Evolutionary conservation across 2,329 filamentous ascomycete genomes (phyloP), one percentile per base, ranked within the genome.

Genomic region (Ophioceras dolichostomum): DNA sequence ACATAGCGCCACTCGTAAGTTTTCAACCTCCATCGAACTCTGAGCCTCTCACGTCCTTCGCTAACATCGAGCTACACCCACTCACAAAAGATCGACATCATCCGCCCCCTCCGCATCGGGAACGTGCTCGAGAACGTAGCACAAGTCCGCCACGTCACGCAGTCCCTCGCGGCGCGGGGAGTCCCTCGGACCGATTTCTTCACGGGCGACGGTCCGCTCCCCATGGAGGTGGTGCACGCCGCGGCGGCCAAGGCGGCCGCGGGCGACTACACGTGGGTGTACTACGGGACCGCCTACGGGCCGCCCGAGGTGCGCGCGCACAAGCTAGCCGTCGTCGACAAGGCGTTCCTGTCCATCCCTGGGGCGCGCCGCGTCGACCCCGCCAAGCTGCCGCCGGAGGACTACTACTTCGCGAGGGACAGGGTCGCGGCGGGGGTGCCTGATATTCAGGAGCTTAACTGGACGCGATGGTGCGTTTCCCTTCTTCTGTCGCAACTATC

Each of bases 1-100:
- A 71, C 41, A 57, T 72, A 7, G 52, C 61, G 9, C 54, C 64
- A 29, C 55, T 65, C 27, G 57, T 68, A 45, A 41, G 43, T n/a
- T n/a, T n/a, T n/a, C n/a, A n/a, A n/a, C n/a, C n/a, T n/a, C n/a
- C n/a, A n/a, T 30, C 32, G 13, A 16, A 14, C 10, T 14, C 12
- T 22, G 12, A 19, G 20, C 6, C 9, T 14, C 26, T n/a, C n/a
- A n/a, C n/a, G n/a, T n/a, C n/a, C n/a, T n/a, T n/a, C n/a, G n/a
- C n/a, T n/a, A n/a, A n/a, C n/a, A n/a, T n/a, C n/a, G n/a, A n/a
- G n/a, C n/a, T n/a, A 26, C 22, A 7, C 38, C n/a, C 24, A 37
- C 21, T 40, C 28, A 38, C 7, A 26, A 26, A 26, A 58, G 52
- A 54, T 58, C 36, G 64, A 70, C 37, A 63, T 67, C 32, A 65